phyloP scores from a whole-genome alignment of 1,284 basidiomycete genomes.

The Ceratobasidium sp. region DNA sequence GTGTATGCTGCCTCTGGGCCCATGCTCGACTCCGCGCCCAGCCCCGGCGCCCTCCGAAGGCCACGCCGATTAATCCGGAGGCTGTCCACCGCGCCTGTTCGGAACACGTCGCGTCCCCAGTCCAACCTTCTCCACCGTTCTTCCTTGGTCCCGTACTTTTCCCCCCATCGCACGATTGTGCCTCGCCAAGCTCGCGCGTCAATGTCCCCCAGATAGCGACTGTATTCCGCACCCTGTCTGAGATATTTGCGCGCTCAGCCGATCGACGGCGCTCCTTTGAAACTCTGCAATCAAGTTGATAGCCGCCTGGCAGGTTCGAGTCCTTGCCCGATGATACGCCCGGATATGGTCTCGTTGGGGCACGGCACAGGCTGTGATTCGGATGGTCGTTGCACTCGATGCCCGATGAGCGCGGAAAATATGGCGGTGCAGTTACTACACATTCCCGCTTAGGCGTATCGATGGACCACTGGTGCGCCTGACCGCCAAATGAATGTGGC shows the following conservation, averaged over 20 bases:
- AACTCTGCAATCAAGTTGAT: neutral
- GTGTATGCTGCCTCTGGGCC: neutral
- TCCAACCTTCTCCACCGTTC: neutral
- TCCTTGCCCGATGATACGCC: neutral
- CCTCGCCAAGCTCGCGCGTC: constrained; percentile 36
- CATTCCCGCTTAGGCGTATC: neutral
- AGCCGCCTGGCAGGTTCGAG: constrained; percentile 6
- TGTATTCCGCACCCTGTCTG: neutral
- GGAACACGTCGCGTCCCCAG: constrained; percentile 28
- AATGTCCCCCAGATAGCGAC: constrained; percentile 2
- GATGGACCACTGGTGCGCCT: neutral
- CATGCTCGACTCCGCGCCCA: neutral
- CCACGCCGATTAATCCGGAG: constrained; percentile 7
- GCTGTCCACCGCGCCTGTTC: constrained; percentile 17
- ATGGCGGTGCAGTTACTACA: neutral
- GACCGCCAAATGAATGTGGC: neutral
- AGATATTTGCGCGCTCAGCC: neutral
- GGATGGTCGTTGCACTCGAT: neutral
- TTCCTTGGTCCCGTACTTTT: neutral
- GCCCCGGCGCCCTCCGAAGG: neutral
- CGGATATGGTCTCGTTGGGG: neutral
- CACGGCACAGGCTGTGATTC: neutral
- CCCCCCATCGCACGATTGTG: constrained; percentile 29
- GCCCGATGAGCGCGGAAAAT: neutral
- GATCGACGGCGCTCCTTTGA: constrained; percentile 1